phyloP scores from a whole-genome alignment of 2,329 filamentous ascomycete species.

The Bipolaris gigantea region DNA sequence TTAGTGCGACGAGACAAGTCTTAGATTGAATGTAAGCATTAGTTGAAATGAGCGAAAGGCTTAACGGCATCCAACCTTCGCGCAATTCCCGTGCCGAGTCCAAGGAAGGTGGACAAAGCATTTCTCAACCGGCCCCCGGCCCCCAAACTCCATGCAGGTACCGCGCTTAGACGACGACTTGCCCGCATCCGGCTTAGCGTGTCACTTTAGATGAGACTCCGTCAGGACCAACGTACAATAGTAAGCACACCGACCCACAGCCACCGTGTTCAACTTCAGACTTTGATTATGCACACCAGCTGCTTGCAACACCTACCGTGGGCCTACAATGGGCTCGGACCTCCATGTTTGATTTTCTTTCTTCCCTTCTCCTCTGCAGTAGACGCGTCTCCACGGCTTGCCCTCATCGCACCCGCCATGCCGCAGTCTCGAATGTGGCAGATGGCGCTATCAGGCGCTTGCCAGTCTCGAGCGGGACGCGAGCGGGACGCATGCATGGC shows the following conservation, averaged over 20 bases:
- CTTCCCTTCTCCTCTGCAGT: too few relatives aligned
- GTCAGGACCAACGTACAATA: too few relatives aligned
- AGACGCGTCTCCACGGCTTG: too few relatives aligned
- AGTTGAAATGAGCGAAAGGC: conserved; percentile 3
- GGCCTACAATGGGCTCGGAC: too few relatives aligned
- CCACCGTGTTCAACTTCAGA: not conserved
- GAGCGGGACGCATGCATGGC: not conserved
- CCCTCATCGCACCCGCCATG: not conserved
- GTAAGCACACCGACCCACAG: not conserved
- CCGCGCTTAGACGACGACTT: conserved; percentile 2
- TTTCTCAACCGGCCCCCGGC: not conserved
- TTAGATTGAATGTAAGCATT: not conserved
- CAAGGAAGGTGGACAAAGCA: conserved; percentile 6
- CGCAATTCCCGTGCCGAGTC: not conserved
- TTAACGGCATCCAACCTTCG: not conserved
- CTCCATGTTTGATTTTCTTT: too few relatives aligned
- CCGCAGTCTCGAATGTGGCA: not conserved
- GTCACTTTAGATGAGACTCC: conserved; percentile 7
- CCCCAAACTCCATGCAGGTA: not conserved
- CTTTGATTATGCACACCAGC: not conserved
- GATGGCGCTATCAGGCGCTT: not conserved
- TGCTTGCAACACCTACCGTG: not conserved
- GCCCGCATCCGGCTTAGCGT: not conserved
- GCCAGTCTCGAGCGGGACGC: not conserved
- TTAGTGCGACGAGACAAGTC: not conserved